Evolutionary conservation across 371 early-diverging fungal species (phyloP).

Genomic region (Scutellospora calospora): DNA sequence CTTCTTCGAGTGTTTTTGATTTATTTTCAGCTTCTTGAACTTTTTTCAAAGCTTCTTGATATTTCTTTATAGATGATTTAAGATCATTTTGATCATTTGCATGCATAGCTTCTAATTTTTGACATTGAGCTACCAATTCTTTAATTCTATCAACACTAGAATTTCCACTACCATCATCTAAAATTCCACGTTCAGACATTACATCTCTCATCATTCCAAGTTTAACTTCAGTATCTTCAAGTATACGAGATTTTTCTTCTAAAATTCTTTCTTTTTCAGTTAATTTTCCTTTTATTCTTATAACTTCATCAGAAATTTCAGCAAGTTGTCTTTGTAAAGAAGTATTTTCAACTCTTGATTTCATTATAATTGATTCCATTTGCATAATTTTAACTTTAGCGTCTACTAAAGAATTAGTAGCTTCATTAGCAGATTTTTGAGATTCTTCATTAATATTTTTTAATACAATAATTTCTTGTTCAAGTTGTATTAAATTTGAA

Average conservation of each 20-base stretch:
- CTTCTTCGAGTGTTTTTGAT: too few species aligned
- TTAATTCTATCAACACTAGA: neutral
- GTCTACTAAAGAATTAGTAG: constrained; percentile 56
- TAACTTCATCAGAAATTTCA: constrained; percentile 63
- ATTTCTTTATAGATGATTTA: neutral
- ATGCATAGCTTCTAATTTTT: constrained; percentile 36
- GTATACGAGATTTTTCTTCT: constrained; percentile 56
- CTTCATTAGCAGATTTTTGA: constrained; percentile 47
- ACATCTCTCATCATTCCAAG: constrained; percentile 69
- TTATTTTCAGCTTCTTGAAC: constrained; percentile 3
- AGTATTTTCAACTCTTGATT: constrained; percentile 64
- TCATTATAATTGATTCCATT: constrained; percentile 66
- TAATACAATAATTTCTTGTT: constrained; percentile 55
- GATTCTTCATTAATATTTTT: constrained; percentile 48
- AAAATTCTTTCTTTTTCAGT: constrained; percentile 62
- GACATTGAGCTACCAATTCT: neutral
- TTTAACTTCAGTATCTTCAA: constrained; percentile 70
- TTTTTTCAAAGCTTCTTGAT: constrained; percentile 11
- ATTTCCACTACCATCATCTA: constrained; percentile 46
- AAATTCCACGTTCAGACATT: constrained; percentile 62
- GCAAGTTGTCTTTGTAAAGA: constrained; percentile 61
- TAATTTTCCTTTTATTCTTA: constrained; percentile 55
- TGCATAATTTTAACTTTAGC: constrained; percentile 65
- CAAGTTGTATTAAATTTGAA: constrained; percentile 55
- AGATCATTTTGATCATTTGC: neutral